Percentiles rank a stretch among this genome's conserved stretches.
These are phyloP conservation scores for Theobroma cacao DNA, from an alignment of 345 rosid genomes.

Conservation along the genomic window DNA sequence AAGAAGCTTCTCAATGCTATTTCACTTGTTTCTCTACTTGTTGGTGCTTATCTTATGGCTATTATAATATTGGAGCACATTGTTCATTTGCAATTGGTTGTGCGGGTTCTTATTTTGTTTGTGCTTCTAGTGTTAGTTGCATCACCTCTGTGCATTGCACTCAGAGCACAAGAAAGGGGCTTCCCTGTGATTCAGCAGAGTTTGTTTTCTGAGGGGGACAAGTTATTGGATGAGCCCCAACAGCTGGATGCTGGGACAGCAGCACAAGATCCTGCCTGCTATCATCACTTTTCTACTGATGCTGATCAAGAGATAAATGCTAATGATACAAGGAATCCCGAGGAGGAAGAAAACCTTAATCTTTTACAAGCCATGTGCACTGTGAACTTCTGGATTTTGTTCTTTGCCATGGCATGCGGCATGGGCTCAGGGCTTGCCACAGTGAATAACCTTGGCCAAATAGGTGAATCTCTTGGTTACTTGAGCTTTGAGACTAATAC, in stretches of 20 bases:
- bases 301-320: neutral
- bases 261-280: neutral
- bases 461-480: conserved; percentile 54
- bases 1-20: conserved; percentile 42
- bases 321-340: neutral
- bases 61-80: conserved; percentile 36
- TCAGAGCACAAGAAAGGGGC: conserved; percentile 24
- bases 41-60: conserved; percentile 48
- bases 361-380: conserved; percentile 38
- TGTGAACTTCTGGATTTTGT: conserved; percentile 46
- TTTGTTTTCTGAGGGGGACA: conserved; percentile 9
- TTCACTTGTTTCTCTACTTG: conserved; percentile 38
- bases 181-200: neutral
- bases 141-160: conserved; percentile 35
- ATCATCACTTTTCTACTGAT: neutral
- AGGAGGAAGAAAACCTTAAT: conserved; percentile 21
- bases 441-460: conserved; percentile 49
- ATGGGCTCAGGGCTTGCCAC: conserved; percentile 59
- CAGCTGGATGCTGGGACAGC: neutral
- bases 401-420: conserved; percentile 51
- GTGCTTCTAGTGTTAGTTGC: conserved; percentile 40
- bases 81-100: conserved; percentile 16
- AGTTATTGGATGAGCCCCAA: conserved; percentile 12
- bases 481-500: conserved; percentile 30
- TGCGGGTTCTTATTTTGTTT: conserved; percentile 21